These are phyloP conservation scores for Eutrema heterophyllum DNA, from an alignment of 345 rosid species.

Conservation along the genomic window DNA sequence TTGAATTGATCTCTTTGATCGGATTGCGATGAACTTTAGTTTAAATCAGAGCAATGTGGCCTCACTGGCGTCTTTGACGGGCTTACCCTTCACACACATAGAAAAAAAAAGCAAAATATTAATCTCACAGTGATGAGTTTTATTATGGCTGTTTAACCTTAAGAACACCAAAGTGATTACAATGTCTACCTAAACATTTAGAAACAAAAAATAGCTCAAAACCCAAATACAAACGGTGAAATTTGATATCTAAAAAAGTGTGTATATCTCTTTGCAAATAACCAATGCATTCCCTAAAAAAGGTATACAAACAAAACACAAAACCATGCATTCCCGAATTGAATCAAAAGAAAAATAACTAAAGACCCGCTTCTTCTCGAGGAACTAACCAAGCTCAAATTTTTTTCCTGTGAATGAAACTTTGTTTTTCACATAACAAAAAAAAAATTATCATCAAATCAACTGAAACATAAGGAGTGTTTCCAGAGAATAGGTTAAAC, in stretches of 20 bases:
- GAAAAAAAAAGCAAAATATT: not conserved
- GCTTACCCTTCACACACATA: constrained; percentile 60
- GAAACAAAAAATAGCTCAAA: not conserved
- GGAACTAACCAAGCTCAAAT: too few species aligned
- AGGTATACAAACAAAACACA: too few species aligned
- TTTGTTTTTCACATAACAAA: not conserved
- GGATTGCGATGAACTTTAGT: constrained; percentile 14
- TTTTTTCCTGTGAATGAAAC: not conserved
- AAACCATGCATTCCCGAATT: not conserved
- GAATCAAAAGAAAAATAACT: not conserved
- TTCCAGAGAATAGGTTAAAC: not conserved
- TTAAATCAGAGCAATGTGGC: constrained; percentile 46
- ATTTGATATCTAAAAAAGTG: not conserved
- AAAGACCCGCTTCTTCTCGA: too few species aligned
- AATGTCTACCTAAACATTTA: not conserved
- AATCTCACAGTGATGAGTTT: not conserved
- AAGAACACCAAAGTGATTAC: not conserved
- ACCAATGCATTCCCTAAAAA: not conserved
- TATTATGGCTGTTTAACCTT: not conserved
- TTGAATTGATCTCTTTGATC: not conserved
- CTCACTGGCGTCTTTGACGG: constrained; percentile 96
- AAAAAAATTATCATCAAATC: too few species aligned
- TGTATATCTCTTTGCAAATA: not conserved
- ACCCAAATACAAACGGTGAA: not conserved
- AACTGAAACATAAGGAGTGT: not conserved